Conservation (phyloP, 176 grass and related monocot genomes). For the Oryza glumipatula region DNA sequence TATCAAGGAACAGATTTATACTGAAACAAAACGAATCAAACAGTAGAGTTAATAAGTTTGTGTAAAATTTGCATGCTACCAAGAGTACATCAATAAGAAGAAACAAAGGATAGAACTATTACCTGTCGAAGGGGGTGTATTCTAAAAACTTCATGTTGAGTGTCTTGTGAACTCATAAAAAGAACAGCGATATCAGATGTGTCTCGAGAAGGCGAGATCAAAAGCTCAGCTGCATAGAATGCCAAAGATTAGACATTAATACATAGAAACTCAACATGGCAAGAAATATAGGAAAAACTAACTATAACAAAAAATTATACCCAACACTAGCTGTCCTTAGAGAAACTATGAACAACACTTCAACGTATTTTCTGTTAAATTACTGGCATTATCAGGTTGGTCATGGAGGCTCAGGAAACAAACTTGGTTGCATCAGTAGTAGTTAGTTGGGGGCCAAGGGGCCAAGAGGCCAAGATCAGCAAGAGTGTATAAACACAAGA, state of each 20-base stretch:
- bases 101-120: constrained; percentile 11
- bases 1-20: constrained; percentile 74
- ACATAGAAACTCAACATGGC: not conserved
- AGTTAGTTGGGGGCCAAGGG: too few relatives aligned
- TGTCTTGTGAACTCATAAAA: constrained; percentile 27
- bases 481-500: too few relatives aligned
- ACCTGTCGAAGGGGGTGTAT: constrained; percentile 92
- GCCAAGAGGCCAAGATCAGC: too few relatives aligned
- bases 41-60: not conserved
- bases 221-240: constrained; percentile 26
- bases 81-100: not conserved
- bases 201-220: constrained; percentile 4
- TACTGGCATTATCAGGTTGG: too few relatives aligned
- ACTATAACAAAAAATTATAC: not conserved
- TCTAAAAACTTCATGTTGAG: constrained; percentile 96
- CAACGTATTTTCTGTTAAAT: not conserved
- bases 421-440: not conserved
- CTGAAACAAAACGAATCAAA: constrained; percentile 28
- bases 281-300: not conserved
- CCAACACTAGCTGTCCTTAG: not conserved
- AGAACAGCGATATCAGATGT: not conserved
- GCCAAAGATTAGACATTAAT: not conserved
- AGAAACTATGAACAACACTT: not conserved
- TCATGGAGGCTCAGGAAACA: not conserved
- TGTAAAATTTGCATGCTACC: not conserved